Conservation (phyloP, 2,329 filamentous ascomycete genomes). For the Epichloe coenophiala region DNA sequence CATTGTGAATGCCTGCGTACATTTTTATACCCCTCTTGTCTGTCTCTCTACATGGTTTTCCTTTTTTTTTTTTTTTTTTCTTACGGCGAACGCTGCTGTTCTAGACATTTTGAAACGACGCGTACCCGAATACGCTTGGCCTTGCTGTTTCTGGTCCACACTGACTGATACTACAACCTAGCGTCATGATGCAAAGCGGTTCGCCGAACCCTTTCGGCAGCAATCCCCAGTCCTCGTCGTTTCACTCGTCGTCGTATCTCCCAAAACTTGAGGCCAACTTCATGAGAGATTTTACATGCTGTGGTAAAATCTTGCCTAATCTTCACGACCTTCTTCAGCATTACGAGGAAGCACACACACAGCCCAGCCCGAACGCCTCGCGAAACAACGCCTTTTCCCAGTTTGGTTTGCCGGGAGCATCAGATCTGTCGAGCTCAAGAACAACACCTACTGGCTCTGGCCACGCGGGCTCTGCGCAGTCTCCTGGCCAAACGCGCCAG, state of each 20-base stretch:
- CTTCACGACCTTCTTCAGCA: conserved; percentile 92
- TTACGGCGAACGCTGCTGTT: too few species aligned
- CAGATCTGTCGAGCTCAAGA: conserved; percentile 21
- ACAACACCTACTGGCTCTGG: conserved; percentile 18
- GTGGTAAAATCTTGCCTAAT: conserved; percentile 75
- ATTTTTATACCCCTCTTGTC: too few species aligned
- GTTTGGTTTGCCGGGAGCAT: conserved; percentile 21
- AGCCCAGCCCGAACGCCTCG: conserved; percentile 36
- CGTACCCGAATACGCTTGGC: too few species aligned
- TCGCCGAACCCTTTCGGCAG: conserved; percentile 56
- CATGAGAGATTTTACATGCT: conserved; percentile 95
- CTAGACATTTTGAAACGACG: neutral
- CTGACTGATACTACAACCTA: conserved; percentile 23
- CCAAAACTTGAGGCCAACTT: conserved; percentile 95
- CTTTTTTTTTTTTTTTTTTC: neutral
- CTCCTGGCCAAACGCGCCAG: conserved; percentile 20
- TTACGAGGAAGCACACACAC: conserved; percentile 89
- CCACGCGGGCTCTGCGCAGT: conserved; percentile 12
- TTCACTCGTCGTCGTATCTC: conserved; percentile 90
- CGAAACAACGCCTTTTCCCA: conserved; percentile 28
- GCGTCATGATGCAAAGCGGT: conserved; percentile 89
- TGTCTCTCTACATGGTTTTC: neutral
- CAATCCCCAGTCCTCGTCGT: conserved; percentile 78
- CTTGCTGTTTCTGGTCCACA: neutral
- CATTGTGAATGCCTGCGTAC: too few species aligned